These are phyloP conservation scores for Pharus latifolius DNA, from an alignment of 176 grass and related monocot species.

Conservation along the genomic window DNA sequence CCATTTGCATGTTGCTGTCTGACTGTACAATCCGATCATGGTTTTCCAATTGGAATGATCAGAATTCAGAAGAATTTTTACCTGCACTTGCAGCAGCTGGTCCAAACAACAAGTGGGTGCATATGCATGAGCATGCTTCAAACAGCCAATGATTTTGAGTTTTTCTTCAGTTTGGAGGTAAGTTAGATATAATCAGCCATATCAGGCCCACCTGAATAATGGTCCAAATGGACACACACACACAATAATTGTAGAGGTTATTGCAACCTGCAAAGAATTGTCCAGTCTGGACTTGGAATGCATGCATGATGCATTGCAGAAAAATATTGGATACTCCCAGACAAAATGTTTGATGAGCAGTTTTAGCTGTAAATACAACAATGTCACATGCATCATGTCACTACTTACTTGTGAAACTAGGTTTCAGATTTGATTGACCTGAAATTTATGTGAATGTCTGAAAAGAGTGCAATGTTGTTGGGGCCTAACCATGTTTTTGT, in stretches of 20 bases:
- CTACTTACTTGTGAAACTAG: not conserved
- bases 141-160: not conserved
- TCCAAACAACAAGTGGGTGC: not conserved
- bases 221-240: not conserved
- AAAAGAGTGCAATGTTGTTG: too few relatives aligned
- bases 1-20: not conserved
- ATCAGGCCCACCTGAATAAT: not conserved
- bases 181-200: not conserved
- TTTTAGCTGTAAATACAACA: not conserved
- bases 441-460: too few relatives aligned
- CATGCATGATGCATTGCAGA: not conserved
- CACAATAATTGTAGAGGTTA: not conserved
- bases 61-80: not conserved
- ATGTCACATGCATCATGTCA: not conserved
- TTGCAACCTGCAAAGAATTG: not conserved
- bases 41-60: not conserved
- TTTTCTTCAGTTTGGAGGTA: not conserved
- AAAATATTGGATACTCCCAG: not conserved
- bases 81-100: not conserved
- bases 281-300: not conserved
- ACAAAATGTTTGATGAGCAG: not conserved
- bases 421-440: not conserved
- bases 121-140: too few relatives aligned
- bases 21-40: not conserved
- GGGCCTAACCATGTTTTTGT: too few relatives aligned